These are phyloP conservation scores for Darksidea phi DNA, from an alignment of 495 filamentous ascomycete species.

Conservation along the genomic window DNA sequence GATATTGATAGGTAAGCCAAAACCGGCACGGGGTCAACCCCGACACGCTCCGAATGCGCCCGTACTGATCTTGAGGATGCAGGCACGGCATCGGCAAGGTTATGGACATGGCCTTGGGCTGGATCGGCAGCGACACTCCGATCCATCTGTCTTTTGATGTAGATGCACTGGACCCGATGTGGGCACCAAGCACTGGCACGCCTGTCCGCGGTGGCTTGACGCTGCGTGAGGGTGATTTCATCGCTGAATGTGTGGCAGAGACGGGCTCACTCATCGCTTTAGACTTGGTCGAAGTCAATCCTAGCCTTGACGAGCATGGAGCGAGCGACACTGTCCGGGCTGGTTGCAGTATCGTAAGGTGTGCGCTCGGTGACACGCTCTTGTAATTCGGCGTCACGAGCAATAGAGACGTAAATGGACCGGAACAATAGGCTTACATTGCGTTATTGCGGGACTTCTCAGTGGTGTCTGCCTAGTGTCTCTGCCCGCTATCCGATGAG, in stretches of 20 bases:
- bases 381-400: conserved; percentile 51
- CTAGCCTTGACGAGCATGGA: conserved; percentile 71
- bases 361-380: conserved; percentile 86
- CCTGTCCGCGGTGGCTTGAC: conserved; percentile 95
- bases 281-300: conserved; percentile 97
- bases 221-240: conserved; percentile 93
- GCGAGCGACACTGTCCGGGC: conserved; percentile 85
- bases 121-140: conserved; percentile 89
- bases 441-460: not conserved
- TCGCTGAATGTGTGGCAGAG: conserved; percentile 93
- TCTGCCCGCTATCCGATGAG: too few relatives aligned
- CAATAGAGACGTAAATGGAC: conserved; percentile 7
- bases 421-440: not conserved
- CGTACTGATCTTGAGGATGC: conserved; percentile 16
- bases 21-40: conserved; percentile 3
- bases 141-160: conserved; percentile 98
- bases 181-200: conserved; percentile 94
- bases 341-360: conserved; percentile 86
- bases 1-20: conserved; percentile 79
- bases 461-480: too few relatives aligned
- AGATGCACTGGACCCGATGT: conserved; percentile 92
- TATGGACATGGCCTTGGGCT: conserved; percentile 94
- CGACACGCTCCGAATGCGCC: not conserved
- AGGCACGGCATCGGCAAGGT: conserved; percentile 91
- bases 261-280: conserved; percentile 88